Evolutionary conservation across 2,329 filamentous ascomycete genomes (phyloP), one percentile per base, ranked within the genome.

Genomic region (Colletotrichum tofieldiae): DNA sequence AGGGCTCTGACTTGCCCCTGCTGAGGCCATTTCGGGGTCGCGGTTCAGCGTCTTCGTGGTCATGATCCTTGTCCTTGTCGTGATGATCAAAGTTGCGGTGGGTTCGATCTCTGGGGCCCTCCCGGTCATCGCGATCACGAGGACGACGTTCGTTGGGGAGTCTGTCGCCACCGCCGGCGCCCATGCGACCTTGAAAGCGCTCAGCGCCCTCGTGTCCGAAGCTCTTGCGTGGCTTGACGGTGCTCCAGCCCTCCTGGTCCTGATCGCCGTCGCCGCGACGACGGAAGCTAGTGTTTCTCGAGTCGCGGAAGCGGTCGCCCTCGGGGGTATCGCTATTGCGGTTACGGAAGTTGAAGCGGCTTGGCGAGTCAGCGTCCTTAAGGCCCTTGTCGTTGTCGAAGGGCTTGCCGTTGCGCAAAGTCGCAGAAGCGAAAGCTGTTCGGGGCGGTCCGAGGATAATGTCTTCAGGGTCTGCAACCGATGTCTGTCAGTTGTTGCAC

Each of bases 401-500:
- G 18, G 83, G 82, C 71, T 87, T 85, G 65, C 82, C 80, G 32
- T 58, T 80, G 73, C 90, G 87, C 64, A 86, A 82, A 41, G 89
- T 93, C 29, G 92, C 89, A 1, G 95, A 97, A 65, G 94, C 90
- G 81, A 98, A 98, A 55, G 91, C 90, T 58, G 91, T 94, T 81
- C 94, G 93, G 1, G 95, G 94, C 26, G 95, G 95, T 18, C 94
- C 95, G 70, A 98, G 92, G 71, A 96, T 89, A 70, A 97, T 93
- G 75, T 97, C 94, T 77, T 97, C 95, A 77, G 89, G 84, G 80
- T 90, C 91, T 93, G 76, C 47, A 29, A 76, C 77, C 73, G 75
- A 75, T 63, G 5, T 32, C 70, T 75, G 73, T 81, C 77, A 79
- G 80, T 78, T 66, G 75, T 75, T 29, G 79, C 66, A 75, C 69